Base-by-base conservation (phyloP, 192 early-diverging fungal species). In the Entomortierella parvispora region DNA sequence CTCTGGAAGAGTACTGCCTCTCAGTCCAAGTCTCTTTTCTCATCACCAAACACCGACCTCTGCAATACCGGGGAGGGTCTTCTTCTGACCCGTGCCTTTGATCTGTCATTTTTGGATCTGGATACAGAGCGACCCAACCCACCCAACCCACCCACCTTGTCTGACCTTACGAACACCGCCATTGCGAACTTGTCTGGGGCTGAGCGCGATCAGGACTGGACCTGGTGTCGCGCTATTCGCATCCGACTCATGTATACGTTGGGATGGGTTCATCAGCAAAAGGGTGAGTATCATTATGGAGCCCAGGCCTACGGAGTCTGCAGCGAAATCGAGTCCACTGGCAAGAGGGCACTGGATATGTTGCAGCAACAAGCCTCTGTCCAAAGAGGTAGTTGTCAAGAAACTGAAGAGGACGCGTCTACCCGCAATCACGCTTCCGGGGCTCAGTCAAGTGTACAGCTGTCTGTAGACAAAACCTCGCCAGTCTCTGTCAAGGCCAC, bases 221-320 rank as follows among this genome's bases (percentile, higher is more conserved):
- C 48, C 18, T 44, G 62, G 45, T 68, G 65, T 26, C 53, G 74
- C 17, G 65, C 74, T 1, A 66, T 77, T n/a, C 74, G 74, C 15
- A 77, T 77, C 25, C 51, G 74, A 52, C 34, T 64, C 55, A 63
- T 77, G 74, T 77, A 52, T 43, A 77, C 74, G 2, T 44, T 77
- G 5, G 74, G 74, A n/a, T 77, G 74, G 74, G 74, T 68, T 4
- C 74, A 77, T 44, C 65, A 77, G 34, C 56, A 65, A 25, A 68
- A 63, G 55, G 65, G 65, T 42, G 65, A 77, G 49, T 77, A 68
- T 40, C 54, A 77, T 32, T 68, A 64, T 28, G 74, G 60, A 2
- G 74, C 65, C 9, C 65, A 77, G 29, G 74, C 74, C 1, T 77
- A 64, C 26, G 74, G 74, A 25, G 65, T 77, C 28, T 77, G 74